A percentile compares a stretch with the other conserved stretches of the same genome.
phyloP scores from a whole-genome alignment of 129 eudicot species.

The Saposhnikovia divaricata region DNA sequence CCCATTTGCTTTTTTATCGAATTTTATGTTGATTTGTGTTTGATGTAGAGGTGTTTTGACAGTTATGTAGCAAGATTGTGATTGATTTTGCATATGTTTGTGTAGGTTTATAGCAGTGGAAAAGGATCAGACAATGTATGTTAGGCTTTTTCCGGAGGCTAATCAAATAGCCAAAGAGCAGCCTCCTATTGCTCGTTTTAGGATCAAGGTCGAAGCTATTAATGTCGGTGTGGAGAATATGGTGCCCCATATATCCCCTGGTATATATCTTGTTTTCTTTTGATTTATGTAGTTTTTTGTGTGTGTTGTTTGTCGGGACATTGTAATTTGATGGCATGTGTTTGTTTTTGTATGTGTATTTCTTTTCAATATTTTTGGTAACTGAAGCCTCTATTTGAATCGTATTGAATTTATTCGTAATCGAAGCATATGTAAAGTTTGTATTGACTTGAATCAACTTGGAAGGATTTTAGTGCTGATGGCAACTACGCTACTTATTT shows the following conservation, averaged over 20 bases:
- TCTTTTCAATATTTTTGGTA: not conserved
- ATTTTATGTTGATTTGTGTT: too few species aligned
- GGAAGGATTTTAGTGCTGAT: not conserved
- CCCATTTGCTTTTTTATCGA: too few species aligned
- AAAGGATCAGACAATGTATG: constrained; percentile 61
- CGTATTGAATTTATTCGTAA: not conserved
- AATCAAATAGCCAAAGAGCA: constrained; percentile 61
- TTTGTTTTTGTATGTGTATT: not conserved
- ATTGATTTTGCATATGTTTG: not conserved
- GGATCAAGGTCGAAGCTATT: constrained; percentile 44
- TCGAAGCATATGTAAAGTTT: not conserved
- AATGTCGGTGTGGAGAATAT: constrained; percentile 19
- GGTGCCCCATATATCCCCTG: not conserved
- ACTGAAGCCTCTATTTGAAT: not conserved
- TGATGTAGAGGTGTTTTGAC: too few species aligned
- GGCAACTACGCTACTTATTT: not conserved
- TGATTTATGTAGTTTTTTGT: not conserved
- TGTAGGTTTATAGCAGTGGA: constrained; percentile 71
- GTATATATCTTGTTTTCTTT: not conserved
- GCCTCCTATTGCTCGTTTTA: constrained; percentile 78
- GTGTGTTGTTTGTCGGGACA: not conserved
- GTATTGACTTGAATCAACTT: not conserved
- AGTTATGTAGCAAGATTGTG: not conserved
- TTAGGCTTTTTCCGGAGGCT: constrained; percentile 71
- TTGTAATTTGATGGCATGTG: not conserved